Evolutionary conservation across 192 early-diverging fungal species (phyloP), one percentile per base, ranked within the genome.

Genomic region (Dimargaris xerosporica): DNA sequence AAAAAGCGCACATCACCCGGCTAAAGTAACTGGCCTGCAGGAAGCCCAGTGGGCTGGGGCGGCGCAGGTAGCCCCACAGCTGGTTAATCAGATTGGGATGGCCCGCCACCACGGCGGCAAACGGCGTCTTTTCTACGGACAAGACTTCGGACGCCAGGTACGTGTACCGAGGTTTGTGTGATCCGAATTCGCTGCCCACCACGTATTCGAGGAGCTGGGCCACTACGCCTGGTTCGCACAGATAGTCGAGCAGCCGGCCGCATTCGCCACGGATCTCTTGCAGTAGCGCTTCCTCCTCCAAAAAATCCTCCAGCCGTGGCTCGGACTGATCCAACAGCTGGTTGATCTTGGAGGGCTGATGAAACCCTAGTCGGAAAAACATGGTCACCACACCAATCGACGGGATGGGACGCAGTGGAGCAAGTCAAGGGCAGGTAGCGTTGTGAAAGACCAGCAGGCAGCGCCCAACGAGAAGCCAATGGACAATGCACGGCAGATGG

Each of bases 241-340:
- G 76, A 68, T 84, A 81, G 52, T 92, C 83, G 56, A 99, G 76
- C 21, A 99, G 81, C 72, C 89, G 92, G 44, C 86, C 77, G 73
- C 93, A 95, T 54, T 94, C 88, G 44, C 83, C 80, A 70, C 95
- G 94, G 68, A 88, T 84, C 81, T 99, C 93, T 74, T 96, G 93
- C 55, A 96, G 74, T 60, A 99, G 76, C 74, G 92, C 93, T 64
- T 90, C 84, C 63, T 96, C 91, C 68, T 93, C 86, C 46, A 99
- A 77, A 25, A 96, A 71, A 65, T 96, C 94, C 50, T 93, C 89
- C 39, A 96, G 78, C 19, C 89, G 88, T 59, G 91, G 69, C 67
- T 89, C 90, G 61, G 90, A 89, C 64, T 89, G 90, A 46, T 96
- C 93, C 42, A 99, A 82, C 67, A 96, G 75, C 65, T 83, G 84